Evolutionary conservation across 2,329 filamentous ascomycete species (phyloP), one percentile per base, ranked within the genome.

Genomic region (Diaporthe caulivora): DNA sequence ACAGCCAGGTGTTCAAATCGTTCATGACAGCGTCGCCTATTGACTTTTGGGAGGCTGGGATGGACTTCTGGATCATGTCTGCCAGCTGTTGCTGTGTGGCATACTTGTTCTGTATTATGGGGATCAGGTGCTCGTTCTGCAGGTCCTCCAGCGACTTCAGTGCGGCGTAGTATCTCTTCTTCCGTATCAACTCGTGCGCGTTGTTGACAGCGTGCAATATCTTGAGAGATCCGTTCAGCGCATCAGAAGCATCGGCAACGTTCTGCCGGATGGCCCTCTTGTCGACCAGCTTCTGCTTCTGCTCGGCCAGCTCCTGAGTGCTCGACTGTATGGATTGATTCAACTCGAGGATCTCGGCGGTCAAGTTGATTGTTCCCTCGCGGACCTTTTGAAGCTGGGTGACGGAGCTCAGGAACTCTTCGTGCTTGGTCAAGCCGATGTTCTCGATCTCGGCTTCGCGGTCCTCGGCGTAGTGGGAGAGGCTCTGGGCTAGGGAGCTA

Each of bases 21-120:
- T 91, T 93, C 95, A 98, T 98, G 77, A 99, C 97, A 18, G 95
- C 95, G 83, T 98, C 96, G 5, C 96, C 96, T 72, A 99, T 98
- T 67, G 94, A 92, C 79, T 94, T 95, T 79, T 98, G 95, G 1
- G 95, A 98, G 4, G 94, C 92, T 1, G 97, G 97, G 42, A 98
- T 96, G 0, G 96, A 98, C 78, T 95, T 95, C 82, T 98, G 96
- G 76, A 99, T 98, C 86, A 98, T 91, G 80, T 97, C 95, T 42
- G 97, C 97, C 76, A 99, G 92, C 80, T 95, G 96, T 83, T 98
- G 97, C 77, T 98, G 95, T 1, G 94, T 97, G 11, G 97, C 94
- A 77, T 97, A 97, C 80, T 95, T 95, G 76, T 92, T 92, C 80
- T 92, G 91, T 75, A 92, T 89, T 58, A 88, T 92, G 24, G 91